phyloP scores from a whole-genome alignment of 2,329 filamentous ascomycete species.

The Cladophialophora psammophila region DNA sequence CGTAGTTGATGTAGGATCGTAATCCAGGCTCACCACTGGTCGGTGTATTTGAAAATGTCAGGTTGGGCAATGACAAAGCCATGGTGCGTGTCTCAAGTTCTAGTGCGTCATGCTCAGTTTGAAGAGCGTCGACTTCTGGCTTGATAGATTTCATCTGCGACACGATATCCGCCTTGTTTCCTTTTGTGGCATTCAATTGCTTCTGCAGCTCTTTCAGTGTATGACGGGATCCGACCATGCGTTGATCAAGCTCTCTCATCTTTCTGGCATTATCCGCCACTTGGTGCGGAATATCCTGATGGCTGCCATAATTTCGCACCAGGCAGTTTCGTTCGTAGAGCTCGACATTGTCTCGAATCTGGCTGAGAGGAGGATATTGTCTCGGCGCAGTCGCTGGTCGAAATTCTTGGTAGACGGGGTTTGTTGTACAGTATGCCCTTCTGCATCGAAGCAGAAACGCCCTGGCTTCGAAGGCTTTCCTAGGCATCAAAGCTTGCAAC shows the following conservation, averaged over 20 bases:
- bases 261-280: constrained; percentile 55
- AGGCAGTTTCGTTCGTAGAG: constrained; percentile 83
- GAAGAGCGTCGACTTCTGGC: constrained; percentile 41
- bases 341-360: constrained; percentile 84
- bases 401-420: constrained; percentile 14
- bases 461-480: constrained; percentile 22
- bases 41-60: constrained; percentile 80
- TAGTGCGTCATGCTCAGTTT: constrained; percentile 43
- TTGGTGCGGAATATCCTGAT: constrained; percentile 59
- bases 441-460: constrained; percentile 34
- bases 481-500: constrained; percentile 16
- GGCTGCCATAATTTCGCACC: constrained; percentile 78
- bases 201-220: constrained; percentile 55
- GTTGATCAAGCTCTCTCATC: constrained; percentile 49
- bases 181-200: constrained; percentile 48
- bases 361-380: constrained; percentile 80
- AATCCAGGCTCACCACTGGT: constrained; percentile 58
- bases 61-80: constrained; percentile 82
- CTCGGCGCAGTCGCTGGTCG: constrained; percentile 78
- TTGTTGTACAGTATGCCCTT: constrained; percentile 28
- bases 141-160: constrained; percentile 33
- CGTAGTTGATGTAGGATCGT: constrained; percentile 79
- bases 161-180: constrained; percentile 36
- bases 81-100: constrained; percentile 54
- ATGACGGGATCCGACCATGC: constrained; percentile 51